These are phyloP conservation scores for Mortierella sp. DNA, from an alignment of 371 early-diverging fungal species.

Conservation along the genomic window DNA sequence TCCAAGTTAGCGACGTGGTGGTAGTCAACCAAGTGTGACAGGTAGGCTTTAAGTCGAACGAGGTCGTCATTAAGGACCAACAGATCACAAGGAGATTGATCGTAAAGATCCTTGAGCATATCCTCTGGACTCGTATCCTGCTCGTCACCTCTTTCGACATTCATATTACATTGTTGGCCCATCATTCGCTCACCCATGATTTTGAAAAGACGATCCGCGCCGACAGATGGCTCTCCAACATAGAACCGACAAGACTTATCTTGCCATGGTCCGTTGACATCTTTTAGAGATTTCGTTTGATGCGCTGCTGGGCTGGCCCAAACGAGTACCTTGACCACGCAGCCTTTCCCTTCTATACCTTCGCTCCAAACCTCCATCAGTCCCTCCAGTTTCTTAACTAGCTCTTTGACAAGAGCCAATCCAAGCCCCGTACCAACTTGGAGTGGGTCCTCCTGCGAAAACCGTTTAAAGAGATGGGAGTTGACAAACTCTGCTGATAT, in stretches of 20 bases:
- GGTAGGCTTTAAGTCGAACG: conserved; percentile 31
- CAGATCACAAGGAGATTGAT: conserved; percentile 36
- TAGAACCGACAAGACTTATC: conserved; percentile 45
- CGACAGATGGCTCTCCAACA: conserved; percentile 37
- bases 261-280: conserved; percentile 37
- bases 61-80: conserved; percentile 47
- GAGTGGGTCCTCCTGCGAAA: conserved; percentile 59
- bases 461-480: conserved; percentile 56
- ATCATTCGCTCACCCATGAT: conserved; percentile 50
- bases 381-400: conserved; percentile 57
- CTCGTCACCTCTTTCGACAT: conserved; percentile 45
- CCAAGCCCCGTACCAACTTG: conserved; percentile 59
- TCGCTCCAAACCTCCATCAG: conserved; percentile 59
- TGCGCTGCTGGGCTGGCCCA: conserved; percentile 36
- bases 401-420: conserved; percentile 51
- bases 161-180: conserved; percentile 49
- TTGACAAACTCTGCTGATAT: conserved; percentile 57
- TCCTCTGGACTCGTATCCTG: conserved; percentile 29
- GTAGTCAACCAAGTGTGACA: conserved; percentile 32
- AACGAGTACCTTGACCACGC: conserved; percentile 55
- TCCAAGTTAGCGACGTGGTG: conserved; percentile 11
- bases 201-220: conserved; percentile 39
- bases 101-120: conserved; percentile 32
- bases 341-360: conserved; percentile 56
- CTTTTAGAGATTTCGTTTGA: conserved; percentile 37